Base-by-base conservation (phyloP, 768 basidiomycete genomes). In the Lactarius sanguifluus region DNA sequence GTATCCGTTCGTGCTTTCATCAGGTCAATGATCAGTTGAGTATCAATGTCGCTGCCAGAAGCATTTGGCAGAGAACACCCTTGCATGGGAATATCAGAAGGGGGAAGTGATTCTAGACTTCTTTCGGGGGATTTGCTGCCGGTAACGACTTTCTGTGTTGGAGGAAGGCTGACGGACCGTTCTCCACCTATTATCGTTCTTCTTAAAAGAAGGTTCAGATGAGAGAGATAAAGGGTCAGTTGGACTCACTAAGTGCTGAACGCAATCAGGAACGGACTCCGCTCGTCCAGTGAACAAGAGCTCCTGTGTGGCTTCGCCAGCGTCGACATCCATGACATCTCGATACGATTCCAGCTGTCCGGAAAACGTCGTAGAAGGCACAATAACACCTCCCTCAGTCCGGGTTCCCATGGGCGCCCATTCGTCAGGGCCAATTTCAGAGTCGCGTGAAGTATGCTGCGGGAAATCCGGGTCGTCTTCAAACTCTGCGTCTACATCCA, bases 401-500 rank as follows among this genome's bases (percentile, higher is more conserved):
- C 86, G 78, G 15, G 89, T 69, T 13, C 90, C 90, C 32, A 88
- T 74, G 3, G 87, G 88, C 32, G 76, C 73, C 63, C 71, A 67
- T n/a, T 64, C 64, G 32, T 69, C 71, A 43, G 70, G 54, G 8
- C 64, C 61, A 20, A 38, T 64, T 28, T 52, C 70, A 52, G 59
- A 61, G 41, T 40, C 58, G 32, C 47, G 55, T 52, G 52, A 47
- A 57, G 74, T 74, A 45, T 63, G 68, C 40, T 28, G 59, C 43
- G 75, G 68, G 67, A 79, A 82, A 43, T 83, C 83, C 0, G 80
- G 78, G 70, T 87, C 85, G 30, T 83, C 83, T 59, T 89, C 87
- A 10, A 85, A 85, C 13, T 85, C 81, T 8, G 85, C 86, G 72
- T 90, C 88, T 16, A 73, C 70, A 61, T 86, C 86, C 23, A 65